Percentiles rank a stretch among this genome's conserved stretches.
phyloP scores from a whole-genome alignment of 306 rosid species.

The Arachis hypogaea region DNA sequence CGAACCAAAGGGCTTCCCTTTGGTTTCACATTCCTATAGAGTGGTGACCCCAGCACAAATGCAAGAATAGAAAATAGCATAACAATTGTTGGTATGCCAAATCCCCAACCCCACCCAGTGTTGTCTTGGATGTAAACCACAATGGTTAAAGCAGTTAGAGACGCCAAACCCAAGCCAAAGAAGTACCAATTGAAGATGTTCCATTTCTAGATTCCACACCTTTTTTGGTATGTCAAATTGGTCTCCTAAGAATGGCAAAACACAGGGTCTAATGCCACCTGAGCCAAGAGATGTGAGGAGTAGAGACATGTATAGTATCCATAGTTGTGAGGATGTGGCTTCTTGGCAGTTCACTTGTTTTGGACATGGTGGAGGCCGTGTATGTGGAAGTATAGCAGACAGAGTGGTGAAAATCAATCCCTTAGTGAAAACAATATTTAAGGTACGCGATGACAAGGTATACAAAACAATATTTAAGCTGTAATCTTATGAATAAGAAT shows the following conservation, averaged over 20 bases:
- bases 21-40: conserved; percentile 59
- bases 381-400: conserved; percentile 59
- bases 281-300: conserved; percentile 71
- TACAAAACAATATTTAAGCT: too few relatives aligned
- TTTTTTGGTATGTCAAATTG: conserved; percentile 68
- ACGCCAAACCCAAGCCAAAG: conserved; percentile 66
- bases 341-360: conserved; percentile 64
- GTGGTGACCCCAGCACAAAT: conserved; percentile 69
- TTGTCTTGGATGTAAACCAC: conserved; percentile 84
- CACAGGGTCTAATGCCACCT: conserved; percentile 81
- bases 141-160: conserved; percentile 68
- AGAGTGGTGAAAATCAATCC: conserved; percentile 62
- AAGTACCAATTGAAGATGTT: conserved; percentile 79
- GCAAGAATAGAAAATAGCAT: conserved; percentile 64
- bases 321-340: conserved; percentile 55
- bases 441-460: too few relatives aligned
- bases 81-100: conserved; percentile 74
- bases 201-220: conserved; percentile 60
- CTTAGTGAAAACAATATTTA: conserved; percentile 23
- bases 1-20: conserved; percentile 77
- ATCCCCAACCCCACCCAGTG: conserved; percentile 88
- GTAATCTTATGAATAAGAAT: too few relatives aligned
- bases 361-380: conserved; percentile 72
- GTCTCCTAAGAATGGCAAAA: conserved; percentile 74
- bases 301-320: conserved; percentile 55